Conservation (phyloP, 441 rosid genomes). For the Manihot esculenta region DNA sequence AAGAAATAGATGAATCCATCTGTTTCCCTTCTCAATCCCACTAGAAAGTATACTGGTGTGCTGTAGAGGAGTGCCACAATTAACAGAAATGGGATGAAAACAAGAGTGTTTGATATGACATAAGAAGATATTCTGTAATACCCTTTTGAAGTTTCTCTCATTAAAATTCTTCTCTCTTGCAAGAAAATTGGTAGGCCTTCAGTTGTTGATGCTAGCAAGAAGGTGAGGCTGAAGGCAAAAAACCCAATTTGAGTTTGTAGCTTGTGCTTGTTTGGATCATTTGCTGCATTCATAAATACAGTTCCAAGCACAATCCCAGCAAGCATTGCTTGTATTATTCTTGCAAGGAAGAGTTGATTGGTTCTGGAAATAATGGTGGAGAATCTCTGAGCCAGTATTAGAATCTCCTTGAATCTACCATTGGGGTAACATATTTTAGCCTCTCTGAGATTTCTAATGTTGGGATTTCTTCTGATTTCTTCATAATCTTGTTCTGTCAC, state of each 20-base stretch:
- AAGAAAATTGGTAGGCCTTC: constrained; percentile 81
- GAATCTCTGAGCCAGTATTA: constrained; percentile 47
- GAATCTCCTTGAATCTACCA: constrained; percentile 50
- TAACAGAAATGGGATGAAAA: constrained; percentile 70
- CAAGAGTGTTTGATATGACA: constrained; percentile 63
- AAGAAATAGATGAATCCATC: constrained; percentile 63
- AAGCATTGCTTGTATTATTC: constrained; percentile 60
- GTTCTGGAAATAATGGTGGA: constrained; percentile 75
- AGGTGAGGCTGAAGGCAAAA: constrained; percentile 75
- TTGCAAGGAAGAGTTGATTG: constrained; percentile 63
- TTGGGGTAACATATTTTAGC: constrained; percentile 35
- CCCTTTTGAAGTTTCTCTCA: constrained; percentile 67
- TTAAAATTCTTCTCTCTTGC: constrained; percentile 59
- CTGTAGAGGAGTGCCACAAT: constrained; percentile 57
- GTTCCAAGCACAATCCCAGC: constrained; percentile 76
- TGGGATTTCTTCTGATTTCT: constrained; percentile 17
- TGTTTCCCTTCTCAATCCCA: constrained; percentile 65
- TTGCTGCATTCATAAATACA: constrained; percentile 50
- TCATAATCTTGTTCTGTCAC: constrained; percentile 12
- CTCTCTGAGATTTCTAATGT: neutral
- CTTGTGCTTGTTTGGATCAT: constrained; percentile 50
- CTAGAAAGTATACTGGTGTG: constrained; percentile 59
- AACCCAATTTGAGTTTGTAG: constrained; percentile 65
- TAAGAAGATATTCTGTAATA: constrained; percentile 74
- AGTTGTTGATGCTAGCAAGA: constrained; percentile 71